Evolutionary conservation across 2,329 filamentous ascomycete species (phyloP), one percentile per base, ranked within the genome.

Genomic region (Epichloe brachyelytri): DNA sequence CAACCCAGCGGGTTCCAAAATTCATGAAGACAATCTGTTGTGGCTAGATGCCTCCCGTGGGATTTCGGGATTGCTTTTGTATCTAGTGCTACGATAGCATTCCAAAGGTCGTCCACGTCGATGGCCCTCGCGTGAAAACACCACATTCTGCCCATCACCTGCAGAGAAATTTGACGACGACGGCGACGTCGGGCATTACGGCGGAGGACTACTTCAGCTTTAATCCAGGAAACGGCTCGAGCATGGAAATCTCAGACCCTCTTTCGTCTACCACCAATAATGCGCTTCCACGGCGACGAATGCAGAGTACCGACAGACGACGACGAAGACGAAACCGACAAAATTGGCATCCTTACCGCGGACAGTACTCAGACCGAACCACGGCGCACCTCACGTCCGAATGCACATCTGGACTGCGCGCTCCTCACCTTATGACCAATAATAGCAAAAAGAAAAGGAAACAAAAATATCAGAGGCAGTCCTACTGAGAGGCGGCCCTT

Each of bases 1-100:
- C 86, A 91, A 66, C 85, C 82, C 44, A 85, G 83, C 53, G 86
- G 88, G 57, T 83, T 90, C 72, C 86, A 95, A 72, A 96, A 76
- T 76, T 96, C 66, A 85, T 91, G 79, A 95, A 93, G 76, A 80
- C 82, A 54, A 75, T 96, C 53, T 97, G 91, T 80, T 97, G 91
- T 71, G 88, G 88, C 78, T 80, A 75, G 73, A 67, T 54, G 52
- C 52, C 53, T 51, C 51, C 49, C 34, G 47, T 56, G 43, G 19
- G 48, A 56, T 54, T 58, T 57, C 56, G 58, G 59, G 58, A 61
- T 56, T 64, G 59, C 59, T 61, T 57, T 57, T 58, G 54, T 58
- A 56, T 60, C 51, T 57, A 60, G 57, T 62, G 61, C 56, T 60
- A 59, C 52, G 58, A 58, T 56, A 56, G 58, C 51, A 54, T 53